Base-by-base conservation (phyloP, 2,329 filamentous ascomycete genomes). In the Cyphellophora europaea region DNA sequence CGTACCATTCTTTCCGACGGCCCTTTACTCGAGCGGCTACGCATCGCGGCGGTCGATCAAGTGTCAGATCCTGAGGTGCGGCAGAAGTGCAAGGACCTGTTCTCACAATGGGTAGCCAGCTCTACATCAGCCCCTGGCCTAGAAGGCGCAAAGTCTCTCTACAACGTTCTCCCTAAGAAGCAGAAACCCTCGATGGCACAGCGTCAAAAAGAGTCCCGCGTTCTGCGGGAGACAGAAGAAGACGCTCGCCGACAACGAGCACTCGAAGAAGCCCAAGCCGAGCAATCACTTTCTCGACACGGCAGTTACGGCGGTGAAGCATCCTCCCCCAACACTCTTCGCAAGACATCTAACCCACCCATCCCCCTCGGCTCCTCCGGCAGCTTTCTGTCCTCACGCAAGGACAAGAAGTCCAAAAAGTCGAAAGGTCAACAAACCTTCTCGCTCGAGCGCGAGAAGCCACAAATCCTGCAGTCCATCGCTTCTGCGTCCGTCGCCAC, bases 401-500 rank as follows among this genome's bases (percentile, higher is more conserved):
- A 51, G 29, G 43, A 48, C 25, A 55, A 72, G 45, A 70, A 71
- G 45, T 74, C 74, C 49, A 77, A 69, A 40, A 68, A 67, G 34
- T 58, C 57, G 44, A 74, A 77, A 53, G 19, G 45, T 16, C 58
- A 65, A 27, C 74, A 72, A 51, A 66, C 74, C 1, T 95, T 96
- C 66, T 85, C 82, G 53, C 68, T 96, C 1, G 84, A 93, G 49
- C 80, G 77, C 25, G 91, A 96, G 57, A 89, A 89, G 57, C 82
- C 83, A 1, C 71, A 82, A 41, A 87, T 98, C 66, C 80, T 94
- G 46, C 76, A 80, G 42, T 76, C 80, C n/a, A 87, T 98, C 44
- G 91, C 89, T 3, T 84, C 89, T 30, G 77, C 88, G 0, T 88
- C 85, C 1, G 83, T 96, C 25, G 84, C 87, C 3, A 80, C 86